A percentile compares a stretch with the other conserved stretches of the same genome.
These are phyloP conservation scores for Crucibulum laeve DNA, from an alignment of 768 basidiomycete species.

Conservation along the genomic window DNA sequence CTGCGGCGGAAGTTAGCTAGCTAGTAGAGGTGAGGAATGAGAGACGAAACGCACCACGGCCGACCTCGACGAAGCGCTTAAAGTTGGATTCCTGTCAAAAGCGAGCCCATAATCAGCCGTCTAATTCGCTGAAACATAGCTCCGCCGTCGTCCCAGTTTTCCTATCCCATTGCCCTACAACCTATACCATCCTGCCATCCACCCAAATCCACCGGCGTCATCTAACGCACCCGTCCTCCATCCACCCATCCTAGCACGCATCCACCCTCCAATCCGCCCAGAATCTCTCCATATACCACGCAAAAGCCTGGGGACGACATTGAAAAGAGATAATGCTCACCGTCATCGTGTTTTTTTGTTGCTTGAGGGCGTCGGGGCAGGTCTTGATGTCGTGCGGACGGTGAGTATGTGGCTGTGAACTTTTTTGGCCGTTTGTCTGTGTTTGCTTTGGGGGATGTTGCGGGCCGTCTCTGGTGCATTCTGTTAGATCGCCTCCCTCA, in stretches of 20 bases:
- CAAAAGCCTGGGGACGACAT: slow-evolving; percentile 12
- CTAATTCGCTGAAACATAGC: slow-evolving; percentile 6
- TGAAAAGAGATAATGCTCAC: slow-evolving; percentile 17
- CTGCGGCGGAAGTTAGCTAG: slow-evolving; percentile 27
- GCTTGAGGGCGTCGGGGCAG: slow-evolving; percentile 23
- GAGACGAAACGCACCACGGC: slow-evolving; percentile 61
- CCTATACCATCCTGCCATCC: slow-evolving; percentile 1
- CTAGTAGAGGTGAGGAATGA: not conserved
- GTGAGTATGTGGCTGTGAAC: slow-evolving; percentile 12
- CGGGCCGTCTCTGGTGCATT: too few relatives aligned
- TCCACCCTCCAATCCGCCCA: too few relatives aligned
- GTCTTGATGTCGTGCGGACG: slow-evolving; percentile 19
- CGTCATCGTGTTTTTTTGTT: slow-evolving; percentile 26
- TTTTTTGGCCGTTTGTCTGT: slow-evolving; percentile 15
- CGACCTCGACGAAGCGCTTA: slow-evolving; percentile 97
- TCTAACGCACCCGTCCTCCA: slow-evolving; percentile 11
- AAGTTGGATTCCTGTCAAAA: slow-evolving; percentile 73
- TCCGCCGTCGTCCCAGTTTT: slow-evolving; percentile 1
- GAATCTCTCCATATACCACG: too few relatives aligned
- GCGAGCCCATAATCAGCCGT: slow-evolving; percentile 10
- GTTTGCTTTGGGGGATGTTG: too few relatives aligned
- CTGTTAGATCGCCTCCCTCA: too few relatives aligned
- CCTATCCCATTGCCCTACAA: slow-evolving; percentile 4
- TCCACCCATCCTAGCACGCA: slow-evolving; percentile 17
- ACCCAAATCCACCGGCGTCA: slow-evolving; percentile 6